These are phyloP conservation scores for Thraustotheca clavata DNA, from an alignment of 352 stramenopile species.

Conservation along the genomic window DNA sequence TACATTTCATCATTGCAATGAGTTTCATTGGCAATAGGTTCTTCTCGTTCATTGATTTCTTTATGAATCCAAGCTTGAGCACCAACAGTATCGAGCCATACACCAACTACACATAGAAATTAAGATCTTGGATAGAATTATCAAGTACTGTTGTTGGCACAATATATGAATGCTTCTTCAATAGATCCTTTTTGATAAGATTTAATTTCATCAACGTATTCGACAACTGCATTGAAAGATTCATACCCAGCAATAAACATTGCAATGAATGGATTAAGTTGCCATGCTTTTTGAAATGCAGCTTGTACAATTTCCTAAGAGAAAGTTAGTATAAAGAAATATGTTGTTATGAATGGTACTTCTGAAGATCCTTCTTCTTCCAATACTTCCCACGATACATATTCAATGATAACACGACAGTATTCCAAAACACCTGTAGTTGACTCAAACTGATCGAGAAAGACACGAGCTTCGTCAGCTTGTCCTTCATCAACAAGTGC, in stretches of 20 bases:
- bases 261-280: constrained; percentile 73
- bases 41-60: constrained; percentile 45
- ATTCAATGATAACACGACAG: constrained; percentile 77
- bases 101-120: constrained; percentile 29
- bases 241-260: constrained; percentile 73
- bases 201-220: constrained; percentile 81
- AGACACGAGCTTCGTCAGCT: constrained; percentile 50
- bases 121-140: not conserved
- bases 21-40: constrained; percentile 40
- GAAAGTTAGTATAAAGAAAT: not conserved
- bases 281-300: constrained; percentile 58
- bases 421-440: constrained; percentile 67
- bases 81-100: constrained; percentile 79
- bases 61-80: constrained; percentile 77
- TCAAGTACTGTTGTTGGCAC: constrained; percentile 42
- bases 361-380: constrained; percentile 74
- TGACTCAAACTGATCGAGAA: constrained; percentile 57
- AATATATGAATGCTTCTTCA: constrained; percentile 79
- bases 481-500: constrained; percentile 72
- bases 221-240: constrained; percentile 68
- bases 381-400: constrained; percentile 83
- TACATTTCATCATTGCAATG: constrained; percentile 72
- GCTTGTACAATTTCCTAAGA: constrained; percentile 48
- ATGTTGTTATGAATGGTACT: no score
- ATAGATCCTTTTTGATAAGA: constrained; percentile 53